Percentiles rank a stretch among this genome's conserved stretches.
Conservation (phyloP, 1,139 yeast genomes). For the Pichia sp. region DNA sequence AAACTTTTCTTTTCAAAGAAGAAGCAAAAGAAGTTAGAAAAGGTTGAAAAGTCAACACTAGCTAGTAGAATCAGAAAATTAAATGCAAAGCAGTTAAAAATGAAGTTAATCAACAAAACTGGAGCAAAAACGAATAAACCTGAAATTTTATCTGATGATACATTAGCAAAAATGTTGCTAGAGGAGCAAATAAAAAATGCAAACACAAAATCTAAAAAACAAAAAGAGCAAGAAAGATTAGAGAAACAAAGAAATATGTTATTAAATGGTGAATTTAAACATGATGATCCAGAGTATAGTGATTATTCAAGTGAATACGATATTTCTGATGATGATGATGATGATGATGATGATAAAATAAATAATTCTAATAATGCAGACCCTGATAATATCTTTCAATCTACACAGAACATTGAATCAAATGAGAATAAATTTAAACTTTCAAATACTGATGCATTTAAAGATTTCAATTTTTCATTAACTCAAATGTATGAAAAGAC, state of each 20-base stretch:
- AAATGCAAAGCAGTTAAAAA: slow-evolving; percentile 18
- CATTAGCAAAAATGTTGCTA: slow-evolving; percentile 19
- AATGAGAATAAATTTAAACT: slow-evolving; percentile 11
- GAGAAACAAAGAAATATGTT: slow-evolving; percentile 9
- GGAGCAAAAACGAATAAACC: slow-evolving; percentile 9
- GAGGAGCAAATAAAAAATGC: slow-evolving; percentile 18
- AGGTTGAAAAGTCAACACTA: slow-evolving; percentile 2
- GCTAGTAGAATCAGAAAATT: slow-evolving; percentile 13
- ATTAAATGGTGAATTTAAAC: slow-evolving; percentile 16
- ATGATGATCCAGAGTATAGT: slow-evolving; percentile 18
- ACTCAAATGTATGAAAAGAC: slow-evolving; percentile 20
- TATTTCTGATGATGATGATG: slow-evolving; percentile 6
- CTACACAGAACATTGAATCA: not conserved
- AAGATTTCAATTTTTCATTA: slow-evolving; percentile 16
- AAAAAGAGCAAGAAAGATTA: slow-evolving; percentile 11
- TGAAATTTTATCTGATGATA: slow-evolving; percentile 16
- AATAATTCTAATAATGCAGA: not conserved
- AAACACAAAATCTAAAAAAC: slow-evolving; percentile 14
- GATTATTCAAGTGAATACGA: slow-evolving; percentile 13
- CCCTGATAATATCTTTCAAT: slow-evolving; percentile 9
- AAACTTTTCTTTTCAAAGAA: slow-evolving; percentile 9
- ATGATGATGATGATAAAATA: not conserved
- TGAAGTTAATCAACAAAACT: slow-evolving; percentile 12
- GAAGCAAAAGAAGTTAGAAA: slow-evolving; percentile 1
- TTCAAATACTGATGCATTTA: slow-evolving; percentile 10